Evolutionary conservation across 2,329 filamentous ascomycete genomes (phyloP).

Genomic region (Aspergillus quadrilineatus): DNA sequence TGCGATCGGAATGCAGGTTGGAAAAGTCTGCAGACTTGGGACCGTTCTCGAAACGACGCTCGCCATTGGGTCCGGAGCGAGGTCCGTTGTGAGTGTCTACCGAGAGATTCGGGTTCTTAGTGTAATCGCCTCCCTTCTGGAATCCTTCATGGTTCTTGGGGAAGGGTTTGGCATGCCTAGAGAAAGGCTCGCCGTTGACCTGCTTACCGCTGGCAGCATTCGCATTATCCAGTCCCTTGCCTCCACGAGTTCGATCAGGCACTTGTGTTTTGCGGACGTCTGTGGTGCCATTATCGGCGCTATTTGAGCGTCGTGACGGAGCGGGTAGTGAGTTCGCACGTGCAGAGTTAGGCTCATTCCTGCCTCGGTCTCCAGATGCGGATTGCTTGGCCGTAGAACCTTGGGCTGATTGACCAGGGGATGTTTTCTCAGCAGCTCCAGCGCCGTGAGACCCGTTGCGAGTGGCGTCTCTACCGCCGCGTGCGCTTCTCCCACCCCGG

Average conservation of each 20-base stretch:
- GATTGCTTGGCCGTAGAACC: slow-evolving; percentile 31
- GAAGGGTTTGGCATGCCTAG: slow-evolving; percentile 37
- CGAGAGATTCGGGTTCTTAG: slow-evolving; percentile 29
- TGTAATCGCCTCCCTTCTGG: slow-evolving; percentile 28
- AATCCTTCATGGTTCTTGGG: slow-evolving; percentile 32
- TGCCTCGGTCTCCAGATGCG: slow-evolving; percentile 33
- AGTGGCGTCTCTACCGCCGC: slow-evolving; percentile 54
- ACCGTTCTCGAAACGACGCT: slow-evolving; percentile 40
- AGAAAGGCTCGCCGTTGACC: slow-evolving; percentile 29
- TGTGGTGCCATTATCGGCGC: slow-evolving; percentile 30
- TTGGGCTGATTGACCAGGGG: slow-evolving; percentile 29
- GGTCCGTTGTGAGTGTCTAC: slow-evolving; percentile 35
- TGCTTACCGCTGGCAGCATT: slow-evolving; percentile 28
- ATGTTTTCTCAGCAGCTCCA: slow-evolving; percentile 36
- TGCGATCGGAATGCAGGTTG: slow-evolving; percentile 28
- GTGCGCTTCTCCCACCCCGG: slow-evolving; percentile 56
- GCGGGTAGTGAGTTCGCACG: slow-evolving; percentile 44
- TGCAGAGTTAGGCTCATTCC: slow-evolving; percentile 35
- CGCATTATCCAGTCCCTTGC: slow-evolving; percentile 35
- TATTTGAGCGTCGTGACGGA: slow-evolving; percentile 37
- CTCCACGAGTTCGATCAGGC: slow-evolving; percentile 32
- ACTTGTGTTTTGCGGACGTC: slow-evolving; percentile 36
- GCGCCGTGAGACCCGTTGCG: slow-evolving; percentile 45
- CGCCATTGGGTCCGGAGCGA: slow-evolving; percentile 30
- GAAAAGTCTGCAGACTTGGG: slow-evolving; percentile 39